Percentiles rank a stretch among this genome's conserved stretches.
These are phyloP conservation scores for Sarcodon aspratus DNA, from an alignment of 768 basidiomycete genomes.

Conservation along the genomic window DNA sequence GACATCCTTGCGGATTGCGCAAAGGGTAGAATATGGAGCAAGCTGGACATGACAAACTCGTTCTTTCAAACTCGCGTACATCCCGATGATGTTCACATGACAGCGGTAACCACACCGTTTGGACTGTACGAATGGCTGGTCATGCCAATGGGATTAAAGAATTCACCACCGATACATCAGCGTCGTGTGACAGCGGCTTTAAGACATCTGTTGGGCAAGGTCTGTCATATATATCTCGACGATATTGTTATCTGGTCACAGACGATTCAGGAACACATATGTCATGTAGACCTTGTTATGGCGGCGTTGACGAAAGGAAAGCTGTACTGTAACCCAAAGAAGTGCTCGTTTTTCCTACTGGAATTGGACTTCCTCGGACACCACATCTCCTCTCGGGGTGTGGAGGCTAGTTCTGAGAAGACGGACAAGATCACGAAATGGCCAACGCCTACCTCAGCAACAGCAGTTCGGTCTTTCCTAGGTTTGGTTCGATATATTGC, in stretches of 20 bases:
- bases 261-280: conserved; percentile 14
- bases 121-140: conserved; percentile 30
- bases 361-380: conserved; percentile 22
- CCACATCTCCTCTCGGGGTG: conserved; percentile 12
- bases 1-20: too few relatives aligned
- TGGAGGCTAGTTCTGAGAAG: conserved; percentile 18
- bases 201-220: conserved; percentile 19
- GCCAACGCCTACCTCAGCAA: conserved; percentile 16
- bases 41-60: conserved; percentile 26
- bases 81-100: conserved; percentile 18
- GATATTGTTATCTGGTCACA: conserved; percentile 35
- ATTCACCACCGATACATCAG: conserved; percentile 21
- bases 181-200: conserved; percentile 22
- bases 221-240: conserved; percentile 34
- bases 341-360: conserved; percentile 14
- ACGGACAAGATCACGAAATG: conserved; percentile 17
- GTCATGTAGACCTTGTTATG: conserved; percentile 11
- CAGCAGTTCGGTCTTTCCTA: conserved; percentile 7
- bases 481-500: conserved; percentile 12
- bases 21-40: too few relatives aligned
- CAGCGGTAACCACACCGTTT: conserved; percentile 25
- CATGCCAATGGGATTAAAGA: conserved; percentile 28
- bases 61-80: conserved; percentile 27
- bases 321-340: conserved; percentile 18
- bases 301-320: conserved; percentile 5